phyloP scores from a whole-genome alignment of 2,329 filamentous ascomycete genomes.

The Parastagonospora avenae region DNA sequence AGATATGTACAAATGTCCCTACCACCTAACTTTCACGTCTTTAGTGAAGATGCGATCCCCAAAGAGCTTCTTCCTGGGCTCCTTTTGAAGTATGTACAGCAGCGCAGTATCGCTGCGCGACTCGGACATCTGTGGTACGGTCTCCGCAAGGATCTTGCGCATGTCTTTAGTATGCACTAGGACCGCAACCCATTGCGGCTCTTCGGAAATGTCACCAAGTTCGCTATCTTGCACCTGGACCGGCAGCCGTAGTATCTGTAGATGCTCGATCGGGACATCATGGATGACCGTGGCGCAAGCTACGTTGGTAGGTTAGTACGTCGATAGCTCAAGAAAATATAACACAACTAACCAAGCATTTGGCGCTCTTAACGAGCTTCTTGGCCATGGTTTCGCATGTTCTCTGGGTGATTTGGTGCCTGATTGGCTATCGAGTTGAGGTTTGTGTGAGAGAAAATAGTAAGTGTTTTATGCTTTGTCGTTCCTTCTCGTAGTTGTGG shows the following conservation, averaged over 20 bases:
- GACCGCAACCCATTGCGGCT: not conserved
- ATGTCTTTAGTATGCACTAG: not conserved
- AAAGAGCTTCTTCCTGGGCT: not conserved
- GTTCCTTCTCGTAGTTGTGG: too few species aligned
- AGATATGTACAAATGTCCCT: too few species aligned
- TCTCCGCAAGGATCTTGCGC: not conserved
- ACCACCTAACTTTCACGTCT: too few species aligned
- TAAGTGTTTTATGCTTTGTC: too few species aligned
- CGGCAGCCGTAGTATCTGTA: not conserved
- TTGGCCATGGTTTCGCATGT: not conserved
- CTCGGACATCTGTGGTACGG: not conserved
- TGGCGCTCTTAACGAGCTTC: not conserved
- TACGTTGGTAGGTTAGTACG: not conserved
- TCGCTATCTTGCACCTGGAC: not conserved
- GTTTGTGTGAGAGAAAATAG: too few species aligned
- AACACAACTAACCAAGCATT: not conserved
- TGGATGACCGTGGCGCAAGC: not conserved
- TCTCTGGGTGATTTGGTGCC: too few species aligned
- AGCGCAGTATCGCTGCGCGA: not conserved
- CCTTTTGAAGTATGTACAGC: not conserved
- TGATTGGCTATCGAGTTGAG: too few species aligned
- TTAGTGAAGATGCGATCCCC: not conserved
- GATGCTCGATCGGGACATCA: not conserved
- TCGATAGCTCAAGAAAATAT: not conserved
- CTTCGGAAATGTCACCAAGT: not conserved